Evolutionary conservation across 768 basidiomycete genomes (phyloP).

Genomic region (Pisolithus tinctorius): DNA sequence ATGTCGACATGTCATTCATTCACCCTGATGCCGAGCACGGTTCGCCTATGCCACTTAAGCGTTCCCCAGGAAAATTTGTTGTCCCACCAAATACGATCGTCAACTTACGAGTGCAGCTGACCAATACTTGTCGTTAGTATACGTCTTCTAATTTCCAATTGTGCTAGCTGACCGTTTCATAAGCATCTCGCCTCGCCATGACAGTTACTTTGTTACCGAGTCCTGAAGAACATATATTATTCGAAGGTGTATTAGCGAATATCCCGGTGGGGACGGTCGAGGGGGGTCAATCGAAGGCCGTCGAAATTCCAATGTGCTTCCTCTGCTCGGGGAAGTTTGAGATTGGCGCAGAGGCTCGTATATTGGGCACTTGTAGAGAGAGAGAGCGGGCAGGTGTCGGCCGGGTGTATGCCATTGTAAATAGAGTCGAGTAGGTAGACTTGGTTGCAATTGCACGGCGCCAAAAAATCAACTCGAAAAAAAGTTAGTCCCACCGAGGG

Average conservation of each 20-base stretch:
- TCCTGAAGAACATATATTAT: constrained; percentile 59
- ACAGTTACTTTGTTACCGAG: constrained; percentile 47
- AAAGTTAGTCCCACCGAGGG: constrained; percentile 55
- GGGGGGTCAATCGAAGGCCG: constrained; percentile 42
- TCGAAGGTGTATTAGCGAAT: constrained; percentile 59
- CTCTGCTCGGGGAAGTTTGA: constrained; percentile 63
- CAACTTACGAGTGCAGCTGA: constrained; percentile 48
- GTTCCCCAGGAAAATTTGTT: constrained; percentile 35
- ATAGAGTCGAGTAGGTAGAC: constrained; percentile 1
- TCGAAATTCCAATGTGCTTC: constrained; percentile 63
- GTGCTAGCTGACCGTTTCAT: constrained; percentile 6
- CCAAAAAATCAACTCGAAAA: constrained; percentile 1
- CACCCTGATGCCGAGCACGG: constrained; percentile 19
- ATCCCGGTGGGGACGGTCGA: constrained; percentile 60
- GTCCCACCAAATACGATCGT: constrained; percentile 58
- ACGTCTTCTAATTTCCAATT: background rate
- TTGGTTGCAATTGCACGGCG: background rate
- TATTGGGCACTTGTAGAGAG: constrained; percentile 13
- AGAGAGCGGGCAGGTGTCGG: constrained; percentile 15
- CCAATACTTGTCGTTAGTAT: constrained; percentile 62
- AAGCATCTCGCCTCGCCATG: constrained; percentile 49
- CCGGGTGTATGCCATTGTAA: constrained; percentile 11
- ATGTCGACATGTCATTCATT: constrained; percentile 48
- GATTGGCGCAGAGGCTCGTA: constrained; percentile 31
- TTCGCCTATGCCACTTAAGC: constrained; percentile 9